Evolutionary conservation across 2,329 filamentous ascomycete species (phyloP), one percentile per base, ranked within the genome.

Genomic region (Sclerotinia minor): DNA sequence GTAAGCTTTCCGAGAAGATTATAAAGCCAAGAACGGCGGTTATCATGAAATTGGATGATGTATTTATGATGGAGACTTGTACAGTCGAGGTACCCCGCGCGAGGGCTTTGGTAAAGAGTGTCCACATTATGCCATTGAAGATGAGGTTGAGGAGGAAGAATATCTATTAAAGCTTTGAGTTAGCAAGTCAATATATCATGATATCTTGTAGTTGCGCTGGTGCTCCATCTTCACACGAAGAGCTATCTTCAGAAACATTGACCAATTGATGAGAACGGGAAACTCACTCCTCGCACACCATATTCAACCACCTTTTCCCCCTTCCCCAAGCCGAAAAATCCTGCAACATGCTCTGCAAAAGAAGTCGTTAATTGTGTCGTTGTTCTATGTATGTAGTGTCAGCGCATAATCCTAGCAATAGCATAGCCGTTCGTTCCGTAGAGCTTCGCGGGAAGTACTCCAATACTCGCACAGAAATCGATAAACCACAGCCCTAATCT

Each of bases 31-130:
- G 81, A 8, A 94, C 71, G 9, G 91, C 91, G 0, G 91, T 94
- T 69, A 92, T 79, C 79, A 94, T 84, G 78, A 94, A 94, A 79
- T 94, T 94, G 67, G 89, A 84, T 19, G 89, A 92, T 3, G 91
- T 94, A 78, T 94, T 94, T 78, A 94, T 87, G 76, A 94, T 89
- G 72, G 87, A 89, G 60, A 94, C 91, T 75, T 92, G 90, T 0
- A 91, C 92, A 11, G 91, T 92, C 1, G 90, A 92, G 68, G 85
- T 84, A 19, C 90, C 90, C 24, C 85, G 84, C 0, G 90, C 87
- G n/a, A 94, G 84, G 64, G 91, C 91, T 61, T 87, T 85, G 8
- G 91, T 94, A 80, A 94, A 94, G 59, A 94, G 84, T 0, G 89
- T 87, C 91, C 91, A 94, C 91, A 94, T 94, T 79, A 76, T 74